A percentile compares a stretch with the other conserved stretches of the same genome.
phyloP scores from a whole-genome alignment of 2,329 filamentous ascomycete genomes.

The Triangularia verruculosa region DNA sequence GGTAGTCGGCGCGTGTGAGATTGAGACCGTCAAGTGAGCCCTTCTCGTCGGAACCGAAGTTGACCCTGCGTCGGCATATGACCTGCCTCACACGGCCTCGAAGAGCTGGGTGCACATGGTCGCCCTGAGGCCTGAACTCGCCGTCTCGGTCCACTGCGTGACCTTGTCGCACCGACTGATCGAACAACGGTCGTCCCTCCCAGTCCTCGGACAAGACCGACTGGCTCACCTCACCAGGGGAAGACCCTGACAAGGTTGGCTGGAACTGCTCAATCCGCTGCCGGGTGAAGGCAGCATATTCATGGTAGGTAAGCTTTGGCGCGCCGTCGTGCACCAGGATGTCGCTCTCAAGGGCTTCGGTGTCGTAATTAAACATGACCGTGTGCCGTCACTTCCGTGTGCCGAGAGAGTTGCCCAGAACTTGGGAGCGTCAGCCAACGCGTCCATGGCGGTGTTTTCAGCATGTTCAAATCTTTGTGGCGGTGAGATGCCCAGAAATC shows the following conservation, averaged over 20 bases:
- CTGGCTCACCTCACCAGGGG: conserved; percentile 5
- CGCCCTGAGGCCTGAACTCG: not conserved
- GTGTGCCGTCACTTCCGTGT: not conserved
- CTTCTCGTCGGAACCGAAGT: conserved; percentile 26
- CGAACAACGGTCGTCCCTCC: not conserved
- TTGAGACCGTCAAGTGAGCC: conserved; percentile 37
- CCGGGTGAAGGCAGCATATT: conserved; percentile 4
- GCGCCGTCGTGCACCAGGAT: not conserved
- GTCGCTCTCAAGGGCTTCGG: not conserved
- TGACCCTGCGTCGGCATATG: conserved; percentile 37
- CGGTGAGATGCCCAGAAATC: not conserved
- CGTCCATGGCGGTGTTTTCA: not conserved
- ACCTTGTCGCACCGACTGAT: not conserved
- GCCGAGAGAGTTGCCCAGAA: not conserved
- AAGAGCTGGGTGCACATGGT: not conserved
- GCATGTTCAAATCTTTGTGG: not conserved
- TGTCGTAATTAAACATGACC: conserved; percentile 4
- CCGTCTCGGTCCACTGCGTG: not conserved
- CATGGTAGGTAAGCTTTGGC: conserved; percentile 6
- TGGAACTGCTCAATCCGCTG: not conserved
- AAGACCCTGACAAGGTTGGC: not conserved
- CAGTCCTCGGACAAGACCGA: not conserved
- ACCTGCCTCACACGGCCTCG: conserved; percentile 1
- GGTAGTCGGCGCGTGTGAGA: conserved; percentile 36
- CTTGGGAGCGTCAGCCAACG: not conserved